Conservation (phyloP, 176 grass and related monocot species). For the Cymbopogon citratus region DNA sequence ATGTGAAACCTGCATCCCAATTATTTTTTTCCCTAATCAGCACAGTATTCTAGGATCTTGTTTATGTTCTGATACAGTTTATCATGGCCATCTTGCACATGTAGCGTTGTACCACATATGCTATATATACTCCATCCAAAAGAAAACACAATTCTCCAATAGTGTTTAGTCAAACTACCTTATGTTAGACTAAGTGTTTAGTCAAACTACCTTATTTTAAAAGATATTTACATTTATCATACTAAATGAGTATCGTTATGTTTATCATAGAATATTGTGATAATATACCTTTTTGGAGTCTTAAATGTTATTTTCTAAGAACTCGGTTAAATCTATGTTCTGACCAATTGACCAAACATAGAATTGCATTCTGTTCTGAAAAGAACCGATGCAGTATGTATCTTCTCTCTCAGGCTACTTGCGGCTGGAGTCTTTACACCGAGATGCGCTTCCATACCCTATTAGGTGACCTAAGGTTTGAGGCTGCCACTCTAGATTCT, state of each 20-base stretch:
- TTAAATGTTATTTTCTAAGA: not conserved
- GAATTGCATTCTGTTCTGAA: not conserved
- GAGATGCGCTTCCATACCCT: slow-evolving; percentile 10
- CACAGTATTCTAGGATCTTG: slow-evolving; percentile 27
- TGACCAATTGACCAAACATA: not conserved
- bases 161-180: not conserved
- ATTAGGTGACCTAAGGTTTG: slow-evolving; percentile 26
- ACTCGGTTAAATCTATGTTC: not conserved
- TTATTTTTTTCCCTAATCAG: slow-evolving; percentile 1
- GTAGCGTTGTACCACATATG: not conserved
- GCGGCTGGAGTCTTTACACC: slow-evolving; percentile 4
- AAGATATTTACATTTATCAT: not conserved
- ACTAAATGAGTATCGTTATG: not conserved
- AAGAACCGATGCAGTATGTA: not conserved
- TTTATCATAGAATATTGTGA: not conserved
- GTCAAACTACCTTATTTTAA: too few relatives aligned
- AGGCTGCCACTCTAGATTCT: slow-evolving; percentile 31
- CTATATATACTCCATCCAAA: not conserved
- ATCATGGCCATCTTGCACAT: not conserved
- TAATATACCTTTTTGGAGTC: not conserved
- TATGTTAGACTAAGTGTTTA: not conserved
- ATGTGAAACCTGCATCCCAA: slow-evolving; percentile 29
- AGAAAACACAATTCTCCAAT: not conserved
- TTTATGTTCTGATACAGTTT: slow-evolving; percentile 1
- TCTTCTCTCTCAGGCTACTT: slow-evolving; percentile 22